A percentile compares a stretch with the other conserved stretches of the same genome.
Conservation (phyloP, 441 rosid genomes). For the Jatropha podagrica region DNA sequence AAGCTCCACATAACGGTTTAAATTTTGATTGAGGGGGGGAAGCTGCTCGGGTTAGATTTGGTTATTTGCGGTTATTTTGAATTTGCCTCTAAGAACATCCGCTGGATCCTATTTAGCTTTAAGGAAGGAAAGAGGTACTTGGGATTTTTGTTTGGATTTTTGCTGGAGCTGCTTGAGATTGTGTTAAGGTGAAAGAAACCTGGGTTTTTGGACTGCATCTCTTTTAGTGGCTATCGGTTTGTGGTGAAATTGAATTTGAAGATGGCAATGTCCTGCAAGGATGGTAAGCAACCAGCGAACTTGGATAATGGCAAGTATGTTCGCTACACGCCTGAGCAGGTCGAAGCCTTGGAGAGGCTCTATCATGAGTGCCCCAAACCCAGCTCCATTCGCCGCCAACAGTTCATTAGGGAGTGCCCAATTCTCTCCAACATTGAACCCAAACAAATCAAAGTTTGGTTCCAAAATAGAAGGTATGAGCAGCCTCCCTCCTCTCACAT, state of each 20-base stretch:
- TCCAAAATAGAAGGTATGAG: constrained; percentile 89
- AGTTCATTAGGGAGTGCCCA: constrained; percentile 95
- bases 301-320: constrained; percentile 97
- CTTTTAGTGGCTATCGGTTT: constrained; percentile 15
- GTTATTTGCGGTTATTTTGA: not conserved
- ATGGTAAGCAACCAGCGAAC: constrained; percentile 60
- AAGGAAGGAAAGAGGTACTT: constrained; percentile 19
- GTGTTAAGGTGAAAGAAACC: not conserved
- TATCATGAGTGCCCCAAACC: constrained; percentile 99
- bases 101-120: not conserved
- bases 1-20: not conserved
- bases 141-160: constrained; percentile 18
- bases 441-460: constrained; percentile 99
- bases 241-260: constrained; percentile 25
- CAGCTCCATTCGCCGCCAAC: constrained; percentile 96
- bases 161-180: constrained; percentile 2
- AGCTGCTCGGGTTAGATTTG: constrained; percentile 20
- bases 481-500: not conserved
- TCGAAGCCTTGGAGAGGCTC: constrained; percentile 98
- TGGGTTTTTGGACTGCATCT: not conserved
- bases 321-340: constrained; percentile 98
- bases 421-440: constrained; percentile 98
- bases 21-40: not conserved
- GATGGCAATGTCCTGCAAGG: constrained; percentile 93
- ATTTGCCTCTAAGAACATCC: constrained; percentile 1